These are phyloP conservation scores for Aspergillus hortae DNA, from an alignment of 2,329 filamentous ascomycete species.

Conservation along the genomic window DNA sequence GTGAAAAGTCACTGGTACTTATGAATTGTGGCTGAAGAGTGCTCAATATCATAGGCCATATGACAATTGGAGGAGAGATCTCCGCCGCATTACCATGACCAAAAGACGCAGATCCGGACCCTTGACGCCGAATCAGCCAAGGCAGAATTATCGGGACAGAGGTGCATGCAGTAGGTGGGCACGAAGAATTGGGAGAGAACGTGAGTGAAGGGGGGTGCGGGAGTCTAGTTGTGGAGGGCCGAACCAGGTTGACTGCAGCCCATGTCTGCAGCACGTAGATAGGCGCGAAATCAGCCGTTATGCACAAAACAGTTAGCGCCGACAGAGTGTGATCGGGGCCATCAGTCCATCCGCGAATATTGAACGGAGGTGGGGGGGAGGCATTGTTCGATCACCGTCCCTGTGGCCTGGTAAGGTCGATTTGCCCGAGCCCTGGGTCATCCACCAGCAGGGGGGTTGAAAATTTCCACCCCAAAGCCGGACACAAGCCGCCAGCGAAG, in stretches of 20 bases:
- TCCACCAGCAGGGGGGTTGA: not conserved
- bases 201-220: slow-evolving; percentile 13
- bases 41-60: slow-evolving; percentile 19
- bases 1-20: slow-evolving; percentile 19
- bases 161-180: slow-evolving; percentile 23
- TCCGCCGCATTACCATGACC: slow-evolving; percentile 24
- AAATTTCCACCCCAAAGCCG: not conserved
- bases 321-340: slow-evolving; percentile 22
- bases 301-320: slow-evolving; percentile 30
- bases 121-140: slow-evolving; percentile 31
- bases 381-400: slow-evolving; percentile 9
- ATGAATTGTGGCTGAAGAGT: slow-evolving; percentile 26
- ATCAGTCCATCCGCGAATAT: slow-evolving; percentile 15
- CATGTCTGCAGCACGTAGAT: slow-evolving; percentile 25
- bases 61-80: slow-evolving; percentile 24
- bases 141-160: slow-evolving; percentile 31
- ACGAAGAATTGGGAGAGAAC: slow-evolving; percentile 12
- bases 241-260: slow-evolving; percentile 26
- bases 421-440: slow-evolving; percentile 3
- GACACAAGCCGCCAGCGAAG: not conserved
- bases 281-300: slow-evolving; percentile 19
- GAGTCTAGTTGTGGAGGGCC: slow-evolving; percentile 17
- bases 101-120: slow-evolving; percentile 22
- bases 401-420: slow-evolving; percentile 8
- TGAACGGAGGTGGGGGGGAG: not conserved